Percentiles rank a stretch among this genome's conserved stretches.
These are phyloP conservation scores for Inonotus hispidus DNA, from an alignment of 1,284 basidiomycete species.

Conservation along the genomic window DNA sequence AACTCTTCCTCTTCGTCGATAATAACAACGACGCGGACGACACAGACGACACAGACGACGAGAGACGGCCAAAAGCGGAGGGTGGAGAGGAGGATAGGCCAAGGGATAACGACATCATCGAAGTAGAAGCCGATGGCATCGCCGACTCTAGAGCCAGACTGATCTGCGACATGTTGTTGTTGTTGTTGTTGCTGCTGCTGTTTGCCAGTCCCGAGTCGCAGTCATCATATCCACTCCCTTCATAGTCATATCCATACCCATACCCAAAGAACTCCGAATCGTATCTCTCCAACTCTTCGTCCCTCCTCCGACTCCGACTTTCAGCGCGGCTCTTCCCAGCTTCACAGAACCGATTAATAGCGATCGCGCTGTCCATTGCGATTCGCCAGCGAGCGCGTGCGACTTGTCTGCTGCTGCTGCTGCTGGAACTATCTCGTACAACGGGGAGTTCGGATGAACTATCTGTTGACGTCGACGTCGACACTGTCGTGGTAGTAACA, in stretches of 20 bases:
- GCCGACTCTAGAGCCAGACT: too few species aligned
- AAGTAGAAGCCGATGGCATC: background rate
- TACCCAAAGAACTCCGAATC: background rate
- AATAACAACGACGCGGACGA: background rate
- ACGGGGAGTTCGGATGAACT: slow-evolving; percentile 31
- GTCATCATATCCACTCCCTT: background rate
- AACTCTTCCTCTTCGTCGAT: slow-evolving; percentile 1
- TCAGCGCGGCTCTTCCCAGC: slow-evolving; percentile 17
- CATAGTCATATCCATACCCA: background rate
- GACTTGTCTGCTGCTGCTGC: slow-evolving; percentile 62
- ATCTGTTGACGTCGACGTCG: background rate
- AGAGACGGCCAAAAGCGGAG: too few species aligned
- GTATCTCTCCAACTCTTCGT: background rate
- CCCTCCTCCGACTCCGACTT: background rate
- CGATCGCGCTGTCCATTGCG: slow-evolving; percentile 61
- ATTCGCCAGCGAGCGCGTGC: slow-evolving; percentile 62
- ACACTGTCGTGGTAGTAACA: background rate
- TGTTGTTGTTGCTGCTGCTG: too few species aligned
- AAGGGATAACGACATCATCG: too few species aligned
- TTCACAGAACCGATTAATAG: slow-evolving; percentile 42
- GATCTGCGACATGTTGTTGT: background rate
- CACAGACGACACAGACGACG: too few species aligned
- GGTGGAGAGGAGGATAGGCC: too few species aligned
- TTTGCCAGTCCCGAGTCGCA: background rate
- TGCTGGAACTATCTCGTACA: slow-evolving; percentile 72